Base-by-base conservation (phyloP, 2,329 filamentous ascomycete species). In the Tricladium varicosporioides region DNA sequence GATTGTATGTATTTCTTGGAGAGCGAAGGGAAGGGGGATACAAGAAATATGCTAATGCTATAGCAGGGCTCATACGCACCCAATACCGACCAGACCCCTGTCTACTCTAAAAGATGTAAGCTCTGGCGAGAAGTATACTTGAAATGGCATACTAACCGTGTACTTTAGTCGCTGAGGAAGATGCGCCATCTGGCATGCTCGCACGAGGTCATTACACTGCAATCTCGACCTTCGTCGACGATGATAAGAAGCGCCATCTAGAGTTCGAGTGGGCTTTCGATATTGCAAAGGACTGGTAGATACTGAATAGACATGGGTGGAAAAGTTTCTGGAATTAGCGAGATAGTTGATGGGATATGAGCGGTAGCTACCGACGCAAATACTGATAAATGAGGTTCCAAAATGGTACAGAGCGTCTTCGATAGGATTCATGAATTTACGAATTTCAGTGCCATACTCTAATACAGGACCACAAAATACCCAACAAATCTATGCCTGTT, bases 201-300 rank as follows among this genome's bases (percentile, higher is more conserved):
- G 88, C 85, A 56, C 89, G 94, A 60, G 94, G 92, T 63, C 86
- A 92, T 76, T 99, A 99, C 82, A 88, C 89, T 60, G 92, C 92
- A 62, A 76, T 86, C 60, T 96, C 92, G 65, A 91, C 85, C 75
- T 99, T 99, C 73, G 83, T 96, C 61, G 94, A 99, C 72, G 94
- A 99, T 70, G 94, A 99, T 77, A 88, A 94, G 74, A 86, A 91
- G 75, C 87, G 83, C 63, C 92, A 99, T 75, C 80, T 99, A 62
- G 81, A 88, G 72, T 99, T 99, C 74, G 89, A 96, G 69, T 99
- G 94, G 94, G 86, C 87, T 60, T 97, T 99, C 70, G 89, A 97
- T 71, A 96, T 99, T 73, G 83, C 88, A 76, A 99, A 97, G 83
- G 91, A 96, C 73, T 97, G 94, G 94, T 90, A 86, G 57, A 61